Percentiles rank a stretch among this genome's conserved stretches.
Evolutionary conservation across 73 alveolate species (phyloP).

Genomic region (Halteria grandinella): DNA sequence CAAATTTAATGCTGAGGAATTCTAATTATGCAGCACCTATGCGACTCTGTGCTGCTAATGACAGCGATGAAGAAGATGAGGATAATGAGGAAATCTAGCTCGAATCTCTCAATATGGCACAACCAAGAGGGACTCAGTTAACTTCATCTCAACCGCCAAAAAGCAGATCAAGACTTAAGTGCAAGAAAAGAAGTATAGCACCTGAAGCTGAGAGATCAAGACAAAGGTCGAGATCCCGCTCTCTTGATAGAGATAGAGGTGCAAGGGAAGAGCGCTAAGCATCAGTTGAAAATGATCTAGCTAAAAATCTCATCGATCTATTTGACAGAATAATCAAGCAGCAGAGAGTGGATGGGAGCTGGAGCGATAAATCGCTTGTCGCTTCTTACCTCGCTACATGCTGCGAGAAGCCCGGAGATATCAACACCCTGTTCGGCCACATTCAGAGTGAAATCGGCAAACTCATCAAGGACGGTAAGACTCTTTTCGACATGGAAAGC

Average conservation of each 20-base stretch:
- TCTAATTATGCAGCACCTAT: background rate
- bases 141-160: background rate
- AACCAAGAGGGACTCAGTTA: background rate
- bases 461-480: background rate
- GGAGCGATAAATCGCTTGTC: background rate
- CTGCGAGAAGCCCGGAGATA: background rate
- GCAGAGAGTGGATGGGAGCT: background rate
- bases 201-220: background rate
- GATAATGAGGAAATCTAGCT: background rate
- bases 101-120: background rate
- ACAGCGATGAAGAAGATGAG: background rate
- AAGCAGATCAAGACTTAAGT: background rate
- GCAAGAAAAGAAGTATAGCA: background rate
- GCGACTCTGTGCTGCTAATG: background rate
- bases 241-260: background rate
- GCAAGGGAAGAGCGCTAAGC: background rate
- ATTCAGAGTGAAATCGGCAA: background rate
- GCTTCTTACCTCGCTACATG: background rate
- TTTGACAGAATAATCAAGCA: slow-evolving; percentile 3
- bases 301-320: background rate
- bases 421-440: background rate
- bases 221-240: background rate
- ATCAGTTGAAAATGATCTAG: background rate
- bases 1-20: background rate
- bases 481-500: background rate